Evolutionary conservation across 306 rosid genomes (phyloP), one percentile per base, ranked within the genome.

Genomic region (Inga laurina): DNA sequence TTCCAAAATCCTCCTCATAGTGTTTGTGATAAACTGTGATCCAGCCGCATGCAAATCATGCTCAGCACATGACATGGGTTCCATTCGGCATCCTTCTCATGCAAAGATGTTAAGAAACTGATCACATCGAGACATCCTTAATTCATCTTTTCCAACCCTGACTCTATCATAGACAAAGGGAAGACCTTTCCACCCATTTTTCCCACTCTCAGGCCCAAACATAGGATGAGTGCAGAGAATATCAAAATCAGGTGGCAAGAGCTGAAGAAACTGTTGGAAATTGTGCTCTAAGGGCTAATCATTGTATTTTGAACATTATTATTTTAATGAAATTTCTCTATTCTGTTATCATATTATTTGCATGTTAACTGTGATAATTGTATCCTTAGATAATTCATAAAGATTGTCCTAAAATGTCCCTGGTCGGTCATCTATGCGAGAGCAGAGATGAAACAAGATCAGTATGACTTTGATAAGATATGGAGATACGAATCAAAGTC

Each of bases 161-260:
- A 65, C 70, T 13, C 8, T 65, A 32, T 65, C 70, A 65, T 30
- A 65, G 5, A 65, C 70, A 65, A 65, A 65, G 21, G 70, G 70
- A 30, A 65, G 70, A 4, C 43, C 70, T 30, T 65, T 30, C 70
- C 70, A 65, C 41, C 70, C 70, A 65, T 65, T 14, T 65, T 65
- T 65, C 15, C 41, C 70, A 65, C 41, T 65, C 21, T 65, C 41
- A 32, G 70, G 70, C 69, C 98, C 98, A 79, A 95, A 95, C 98
- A 95, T 95, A 39, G 98, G 98, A 82, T 95, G 98, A 0, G 97
- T 91, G 81, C 98, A 95, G 51, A 95, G 95, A 78, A 95, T 75
- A 77, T 95, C 97, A 82, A 92, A 95, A 30, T 90, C 48, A 45
- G 75, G 86, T 5, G 94, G 95, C 82, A 95, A 85, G 72, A 80